These are phyloP conservation scores for Fistulifera pelliculosa DNA, from an alignment of 108 stramenopile species.

Conservation along the genomic window DNA sequence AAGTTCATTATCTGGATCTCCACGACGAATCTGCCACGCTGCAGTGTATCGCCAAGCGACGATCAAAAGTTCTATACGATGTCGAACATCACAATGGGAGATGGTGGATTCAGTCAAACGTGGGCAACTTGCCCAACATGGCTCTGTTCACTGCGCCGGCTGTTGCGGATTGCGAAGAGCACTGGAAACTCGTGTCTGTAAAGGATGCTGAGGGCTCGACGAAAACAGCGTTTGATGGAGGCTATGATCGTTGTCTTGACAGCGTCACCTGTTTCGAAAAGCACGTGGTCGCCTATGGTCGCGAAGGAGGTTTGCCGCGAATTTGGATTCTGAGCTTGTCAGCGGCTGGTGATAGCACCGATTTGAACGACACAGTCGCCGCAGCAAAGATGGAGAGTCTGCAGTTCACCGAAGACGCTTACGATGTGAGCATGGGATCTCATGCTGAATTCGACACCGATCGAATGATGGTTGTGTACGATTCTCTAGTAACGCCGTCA, in stretches of 20 bases:
- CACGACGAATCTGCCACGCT: conserved; percentile 18
- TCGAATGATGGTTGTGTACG: conserved; percentile 63
- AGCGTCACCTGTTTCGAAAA: conserved; percentile 37
- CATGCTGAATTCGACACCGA: conserved; percentile 68
- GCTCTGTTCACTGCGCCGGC: conserved; percentile 44
- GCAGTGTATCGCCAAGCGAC: conserved; percentile 51
- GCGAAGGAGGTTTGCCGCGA: conserved; percentile 58
- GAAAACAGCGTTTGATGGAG: conserved; percentile 44
- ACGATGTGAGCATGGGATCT: conserved; percentile 44
- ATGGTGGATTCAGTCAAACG: conserved; percentile 66
- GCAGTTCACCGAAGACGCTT: conserved; percentile 70
- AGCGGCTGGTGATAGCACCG: too few species aligned
- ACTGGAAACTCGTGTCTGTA: conserved; percentile 20
- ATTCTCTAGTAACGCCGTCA: conserved; percentile 74
- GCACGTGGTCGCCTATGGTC: conserved; percentile 45
- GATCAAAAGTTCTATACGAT: conserved; percentile 50
- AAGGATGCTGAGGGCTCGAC: conserved; percentile 19
- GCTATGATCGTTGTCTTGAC: conserved; percentile 33
- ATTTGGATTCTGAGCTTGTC: conserved; percentile 47
- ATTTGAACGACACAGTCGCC: conserved; percentile 8
- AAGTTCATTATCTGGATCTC: conserved; percentile 70
- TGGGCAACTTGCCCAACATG: conserved; percentile 57
- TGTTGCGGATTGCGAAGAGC: conserved; percentile 30
- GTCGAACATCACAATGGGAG: conserved; percentile 54
- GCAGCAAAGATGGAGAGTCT: conserved; percentile 17